Conservation (phyloP, 2,329 filamentous ascomycete genomes). For the Aureobasidium melanogenum region DNA sequence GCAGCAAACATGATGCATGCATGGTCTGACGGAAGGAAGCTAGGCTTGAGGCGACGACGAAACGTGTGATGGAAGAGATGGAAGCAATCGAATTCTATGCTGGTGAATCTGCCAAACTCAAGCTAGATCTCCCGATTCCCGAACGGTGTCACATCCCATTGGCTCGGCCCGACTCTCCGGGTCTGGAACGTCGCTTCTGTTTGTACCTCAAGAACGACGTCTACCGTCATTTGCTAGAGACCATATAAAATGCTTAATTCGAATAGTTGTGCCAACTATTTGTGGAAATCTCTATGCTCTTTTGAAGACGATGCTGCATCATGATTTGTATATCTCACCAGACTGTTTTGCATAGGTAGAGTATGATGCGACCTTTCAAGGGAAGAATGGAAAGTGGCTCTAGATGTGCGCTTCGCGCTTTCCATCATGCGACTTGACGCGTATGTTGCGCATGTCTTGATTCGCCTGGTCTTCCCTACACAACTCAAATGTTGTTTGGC, state of each 20-base stretch:
- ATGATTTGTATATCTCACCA: not conserved
- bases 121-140: constrained; percentile 4
- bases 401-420: not conserved
- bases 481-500: not conserved
- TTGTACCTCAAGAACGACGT: not conserved
- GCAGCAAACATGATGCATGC: not conserved
- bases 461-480: not conserved
- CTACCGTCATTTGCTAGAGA: not conserved
- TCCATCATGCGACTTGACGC: not conserved
- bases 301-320: too few relatives aligned
- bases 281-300: too few relatives aligned
- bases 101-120: constrained; percentile 1
- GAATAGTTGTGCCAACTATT: not conserved
- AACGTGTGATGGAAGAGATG: not conserved
- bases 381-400: not conserved
- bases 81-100: not conserved
- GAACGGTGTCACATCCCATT: not conserved
- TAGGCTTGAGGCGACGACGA: not conserved
- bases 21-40: too few relatives aligned
- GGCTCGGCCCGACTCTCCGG: not conserved
- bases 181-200: not conserved
- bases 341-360: not conserved
- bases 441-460: not conserved
- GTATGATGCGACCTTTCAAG: not conserved
- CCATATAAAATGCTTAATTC: not conserved